Base-by-base conservation (phyloP, 2,329 filamentous ascomycete species). In the Xylariaceae sp. region DNA sequence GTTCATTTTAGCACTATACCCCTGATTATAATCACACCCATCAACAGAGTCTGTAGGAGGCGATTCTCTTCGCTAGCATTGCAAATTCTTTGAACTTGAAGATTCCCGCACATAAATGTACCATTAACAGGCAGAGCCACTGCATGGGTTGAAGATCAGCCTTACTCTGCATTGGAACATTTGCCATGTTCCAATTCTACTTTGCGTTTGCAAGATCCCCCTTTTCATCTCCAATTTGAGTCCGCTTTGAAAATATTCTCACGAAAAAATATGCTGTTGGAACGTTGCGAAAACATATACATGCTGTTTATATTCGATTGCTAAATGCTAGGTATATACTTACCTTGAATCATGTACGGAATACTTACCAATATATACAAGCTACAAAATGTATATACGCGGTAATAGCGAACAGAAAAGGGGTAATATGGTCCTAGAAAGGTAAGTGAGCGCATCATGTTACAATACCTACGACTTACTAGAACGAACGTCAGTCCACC, bases 61-160 rank as follows among this genome's bases (percentile, higher is more conserved):
- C 54, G 57, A 50, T 34, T 53, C 13, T 60, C 51, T 30, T 58
- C 55, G 42, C 55, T 58, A 58, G 54, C 59, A 23, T 23, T 23
- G 23, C 23, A 23, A 23, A 23, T 23, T 4, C 1, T 23, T 23
- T 23, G 23, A 23, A 23, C 23, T 23, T 23, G 23, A 23, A 23
- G 23, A 23, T 23, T 50, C 60, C 58, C 53, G 37, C 58, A 5
- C 44, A 56, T 58, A 58, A 17, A 17, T 1, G 50, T 58, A 23
- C 23, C 3, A 61, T 53, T 48, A 53, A 51, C 35, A 58, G 23
- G 23, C 23, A 23, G 23, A 23, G 23, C 23, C 23, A 4, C 5
- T 23, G 23, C 23, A 23, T 5, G 3, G 23, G 3, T 23, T 23
- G 23, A 23, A 23, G 23, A 4, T 23, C 5, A 23, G 23, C 23